These are phyloP conservation scores for Blastobotrys muscicola DNA, from an alignment of 805 yeast genomes.

Conservation along the genomic window DNA sequence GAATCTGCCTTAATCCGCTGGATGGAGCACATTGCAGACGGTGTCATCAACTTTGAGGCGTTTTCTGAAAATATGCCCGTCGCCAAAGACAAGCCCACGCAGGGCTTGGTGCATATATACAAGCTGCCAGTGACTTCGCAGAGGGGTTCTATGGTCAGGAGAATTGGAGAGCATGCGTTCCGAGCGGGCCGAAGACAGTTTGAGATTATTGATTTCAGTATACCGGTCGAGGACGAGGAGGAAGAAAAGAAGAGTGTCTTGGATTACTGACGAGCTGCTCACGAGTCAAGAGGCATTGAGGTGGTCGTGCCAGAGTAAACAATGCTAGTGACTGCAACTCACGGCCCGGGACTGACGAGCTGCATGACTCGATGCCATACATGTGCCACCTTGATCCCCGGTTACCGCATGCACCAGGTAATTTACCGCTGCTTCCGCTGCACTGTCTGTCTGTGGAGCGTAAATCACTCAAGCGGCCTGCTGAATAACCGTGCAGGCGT, in stretches of 20 bases:
- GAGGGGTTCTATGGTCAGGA: slow-evolving; percentile 69
- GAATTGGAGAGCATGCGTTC: slow-evolving; percentile 73
- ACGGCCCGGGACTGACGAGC: too few species aligned
- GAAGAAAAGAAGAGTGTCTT: neutral
- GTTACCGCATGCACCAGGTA: too few species aligned
- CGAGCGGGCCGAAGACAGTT: slow-evolving; percentile 74
- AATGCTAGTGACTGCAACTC: too few species aligned
- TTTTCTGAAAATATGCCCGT: slow-evolving; percentile 51
- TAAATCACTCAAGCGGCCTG: too few species aligned
- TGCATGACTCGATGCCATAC: too few species aligned
- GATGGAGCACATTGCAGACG: slow-evolving; percentile 53
- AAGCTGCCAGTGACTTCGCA: slow-evolving; percentile 67
- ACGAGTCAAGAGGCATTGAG: too few species aligned
- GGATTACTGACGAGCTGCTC: slow-evolving; percentile 1
- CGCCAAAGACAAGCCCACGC: slow-evolving; percentile 26
- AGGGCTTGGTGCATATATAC: slow-evolving; percentile 71
- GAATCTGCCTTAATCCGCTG: slow-evolving; percentile 37
- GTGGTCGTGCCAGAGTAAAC: too few species aligned
- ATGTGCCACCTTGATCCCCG: too few species aligned
- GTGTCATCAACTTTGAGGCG: slow-evolving; percentile 68
- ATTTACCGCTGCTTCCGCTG: too few species aligned
- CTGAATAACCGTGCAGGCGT: too few species aligned
- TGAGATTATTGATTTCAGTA: slow-evolving; percentile 92
- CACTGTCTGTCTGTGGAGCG: too few species aligned
- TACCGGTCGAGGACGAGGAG: slow-evolving; percentile 70